Base-by-base conservation (phyloP, 371 early-diverging fungal genomes). In the Mortierella sp. region DNA sequence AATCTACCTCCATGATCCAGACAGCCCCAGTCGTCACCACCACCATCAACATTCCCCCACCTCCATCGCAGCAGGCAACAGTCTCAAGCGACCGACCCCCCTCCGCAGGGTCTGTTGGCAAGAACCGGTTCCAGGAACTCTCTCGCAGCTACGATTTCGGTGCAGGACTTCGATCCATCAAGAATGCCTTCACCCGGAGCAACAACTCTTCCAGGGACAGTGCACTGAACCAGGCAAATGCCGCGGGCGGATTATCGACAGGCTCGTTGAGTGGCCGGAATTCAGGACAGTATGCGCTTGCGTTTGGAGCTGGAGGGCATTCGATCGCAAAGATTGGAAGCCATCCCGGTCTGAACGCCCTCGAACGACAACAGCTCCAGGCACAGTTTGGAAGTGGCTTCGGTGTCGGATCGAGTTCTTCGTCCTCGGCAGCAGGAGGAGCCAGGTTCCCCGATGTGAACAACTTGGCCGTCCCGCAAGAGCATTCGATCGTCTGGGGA, bases 281-380 rank as follows among this genome's bases (percentile, higher is more conserved):
- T 44, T 47, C 31, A 41, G 43, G 64, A 4, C 47, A 74, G 61
- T 58, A 34, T 19, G 5, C 61, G 7, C 19, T 22, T 24, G 71
- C 75, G 1, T 79, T 79, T 71, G 80, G 80, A 16, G 50, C 72
- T 16, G 80, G 80, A 37, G 80, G 80, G 0, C 80, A 79, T 34
- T 71, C 80, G 0, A 64, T 79, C 37, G 72, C 80, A 64, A 79
- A 75, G 69, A 74, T 79, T 52, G 80, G 80, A 31, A 75, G 76
- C 31, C 75, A 79, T 22, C 80, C 80, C 8, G 80, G 80, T 1
- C 24, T 79, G 58, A 79, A 64, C 31, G 75, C 61, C 0, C 24
- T 65, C n/a, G 80, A 79, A 34, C 40, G 75, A 50, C 75, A 69
- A 22, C 79, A 74, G 64, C 68, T 79, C n/a, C 79, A 79, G 19